Base-by-base conservation (phyloP, 2,329 filamentous ascomycete species). In the Penicillium sp. region DNA sequence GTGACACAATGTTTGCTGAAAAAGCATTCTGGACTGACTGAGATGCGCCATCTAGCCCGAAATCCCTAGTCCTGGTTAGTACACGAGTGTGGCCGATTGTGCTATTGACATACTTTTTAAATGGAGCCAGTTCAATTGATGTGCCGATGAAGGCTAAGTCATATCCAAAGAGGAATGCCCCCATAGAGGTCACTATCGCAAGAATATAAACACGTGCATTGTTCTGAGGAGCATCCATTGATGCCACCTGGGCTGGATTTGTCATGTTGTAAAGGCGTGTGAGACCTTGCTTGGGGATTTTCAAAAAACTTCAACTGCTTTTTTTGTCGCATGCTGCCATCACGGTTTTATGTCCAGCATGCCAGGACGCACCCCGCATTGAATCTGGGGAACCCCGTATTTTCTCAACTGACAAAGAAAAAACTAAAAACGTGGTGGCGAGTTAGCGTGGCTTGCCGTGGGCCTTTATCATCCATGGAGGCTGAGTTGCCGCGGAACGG, bases 91-190 rank as follows among this genome's bases (percentile, higher is more conserved):
- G 22, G 12, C 4, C 18, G 29, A n/a, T 29, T 6, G 27, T 20
- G n/a, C 14, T 26, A 25, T 11, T 11, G 11, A 18, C 42, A 31
- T 49, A 59, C 57, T 20, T 57, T n/a, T 55, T 26, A 25, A 59
- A 59, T 9, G 57, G 23, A 8, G 26, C n/a, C 27, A 59, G 23
- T 12, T 57, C 57, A 26, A 59, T 57, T 7, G 57, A 53, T 12
- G 57, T 59, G 26, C 56, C 56, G 11, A 59, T 56, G 15, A 59
- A 59, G 9, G 56, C 56, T 22, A 59, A 31, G 14, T 59, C 56
- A 29, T 59, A 59, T 31, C 56, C 56, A 12, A 59, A 59, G 12
- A 59, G 29, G 12, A 59, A 57, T 5, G 57, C 57, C 12, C 57
- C 57, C 57, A 59, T 59, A 9, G 57, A 59, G 22, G 55, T 57